Percentiles rank a stretch among this genome's conserved stretches.
Evolutionary conservation across 192 early-diverging fungal genomes (phyloP).

Genomic region (Backusella tarrabulga): DNA sequence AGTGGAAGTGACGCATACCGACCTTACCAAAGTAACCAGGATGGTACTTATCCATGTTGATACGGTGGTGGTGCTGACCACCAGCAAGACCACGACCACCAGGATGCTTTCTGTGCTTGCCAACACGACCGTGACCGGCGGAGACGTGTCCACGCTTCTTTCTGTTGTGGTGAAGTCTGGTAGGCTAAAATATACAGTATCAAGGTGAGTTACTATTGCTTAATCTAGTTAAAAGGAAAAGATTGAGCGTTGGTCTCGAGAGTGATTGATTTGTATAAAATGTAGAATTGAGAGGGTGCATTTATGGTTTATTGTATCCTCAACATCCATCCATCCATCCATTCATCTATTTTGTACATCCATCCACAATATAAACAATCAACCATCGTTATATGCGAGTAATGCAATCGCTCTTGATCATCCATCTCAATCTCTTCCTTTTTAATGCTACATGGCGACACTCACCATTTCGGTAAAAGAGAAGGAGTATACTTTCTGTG

Average conservation of each 20-base stretch:
- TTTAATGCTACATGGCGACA: neutral
- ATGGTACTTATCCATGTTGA: slow-evolving; percentile 99
- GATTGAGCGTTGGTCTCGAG: neutral
- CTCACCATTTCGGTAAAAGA: slow-evolving; percentile 9
- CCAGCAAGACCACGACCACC: slow-evolving; percentile 99
- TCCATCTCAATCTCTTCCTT: neutral
- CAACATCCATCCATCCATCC: neutral
- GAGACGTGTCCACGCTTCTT: slow-evolving; percentile 99
- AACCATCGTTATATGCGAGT: neutral
- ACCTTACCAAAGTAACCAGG: slow-evolving; percentile 99
- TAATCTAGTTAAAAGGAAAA: neutral
- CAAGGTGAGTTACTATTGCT: neutral
- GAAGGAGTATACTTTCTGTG: neutral
- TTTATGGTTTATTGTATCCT: neutral
- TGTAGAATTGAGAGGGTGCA: neutral
- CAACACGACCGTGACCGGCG: slow-evolving; percentile 99
- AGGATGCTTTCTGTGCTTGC: slow-evolving; percentile 90
- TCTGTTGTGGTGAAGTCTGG: slow-evolving; percentile 82
- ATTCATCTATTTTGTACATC: neutral
- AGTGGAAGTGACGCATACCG: slow-evolving; percentile 99
- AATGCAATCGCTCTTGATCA: neutral
- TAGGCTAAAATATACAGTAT: slow-evolving; percentile 51
- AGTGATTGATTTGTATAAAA: neutral
- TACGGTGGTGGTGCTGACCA: slow-evolving; percentile 99
- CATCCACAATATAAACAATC: neutral